Base-by-base conservation (phyloP, 208 protist species). In the Trypanosoma melophagium region DNA sequence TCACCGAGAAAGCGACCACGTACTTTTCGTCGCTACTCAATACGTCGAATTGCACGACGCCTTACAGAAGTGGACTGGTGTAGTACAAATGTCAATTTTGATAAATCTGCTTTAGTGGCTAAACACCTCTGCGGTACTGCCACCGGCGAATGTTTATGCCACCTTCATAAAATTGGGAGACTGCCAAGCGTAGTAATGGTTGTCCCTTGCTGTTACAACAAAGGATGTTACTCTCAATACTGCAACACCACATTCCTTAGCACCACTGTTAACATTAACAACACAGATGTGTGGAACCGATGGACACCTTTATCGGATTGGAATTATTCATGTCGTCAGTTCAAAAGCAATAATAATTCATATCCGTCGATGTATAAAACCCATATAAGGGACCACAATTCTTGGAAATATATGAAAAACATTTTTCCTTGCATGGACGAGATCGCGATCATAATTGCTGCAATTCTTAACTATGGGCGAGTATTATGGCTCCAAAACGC, bases 111-210 rank as follows among this genome's bases (percentile, higher is more conserved):
- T 8, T 66, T 92, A 51, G 74, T 92, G 44, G 86, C 89, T 21
- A 95, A 95, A 71, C 89, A 95, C 58, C 81, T 95, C 24, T 95
- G 89, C 59, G 89, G 89, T 21, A 89, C 80, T 38, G 80, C 80
- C 59, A 79, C 92, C 41, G 89, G 92, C 61, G 74, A 83, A 61
- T 90, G 85, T 54, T 65, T 95, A 41, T 66, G 51, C 12, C 80
- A 86, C 54, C 70, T 92, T 44, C 75, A 83, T 19, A 38, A 49
- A 47, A 64, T 84, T 76, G 59, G 66, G 38, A 81, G 69, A 60
- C 74, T 88, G 49, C 89, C 86, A 7, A 79, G 76, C 24, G 65
- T 95, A 40, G 65, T 92, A 31, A 74, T 92, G 14, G 72, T 95
- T 9, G 81, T 80, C 16, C 89, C 89, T n/a, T 95, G 89, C 64